phyloP scores from a whole-genome alignment of 768 basidiomycete genomes.

The Scleroderma bovista region DNA sequence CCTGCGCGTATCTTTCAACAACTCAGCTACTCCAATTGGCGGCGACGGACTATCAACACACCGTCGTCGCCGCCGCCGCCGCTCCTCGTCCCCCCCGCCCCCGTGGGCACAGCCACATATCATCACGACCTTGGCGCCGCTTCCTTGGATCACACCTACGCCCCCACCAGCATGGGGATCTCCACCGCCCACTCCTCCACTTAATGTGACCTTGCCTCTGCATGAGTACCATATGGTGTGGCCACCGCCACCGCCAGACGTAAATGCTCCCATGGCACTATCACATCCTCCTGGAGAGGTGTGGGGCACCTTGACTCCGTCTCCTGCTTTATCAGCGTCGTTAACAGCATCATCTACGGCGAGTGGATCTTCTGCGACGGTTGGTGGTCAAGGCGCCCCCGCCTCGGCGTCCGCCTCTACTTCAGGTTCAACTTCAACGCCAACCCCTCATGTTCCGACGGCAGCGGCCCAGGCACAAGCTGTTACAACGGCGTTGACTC shows the following conservation, averaged over 20 bases:
- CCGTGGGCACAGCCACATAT: constrained; percentile 23
- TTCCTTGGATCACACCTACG: constrained; percentile 43
- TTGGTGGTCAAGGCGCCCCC: no score
- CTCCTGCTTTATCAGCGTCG: neutral
- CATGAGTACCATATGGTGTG: neutral
- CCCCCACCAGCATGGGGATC: constrained; percentile 32
- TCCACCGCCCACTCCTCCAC: constrained; percentile 21
- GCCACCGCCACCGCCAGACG: neutral
- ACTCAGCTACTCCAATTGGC: constrained; percentile 18
- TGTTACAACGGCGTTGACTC: neutral
- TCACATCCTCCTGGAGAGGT: neutral
- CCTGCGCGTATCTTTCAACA: constrained; percentile 44
- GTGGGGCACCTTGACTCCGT: neutral
- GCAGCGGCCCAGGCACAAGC: neutral
- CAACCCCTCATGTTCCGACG: neutral
- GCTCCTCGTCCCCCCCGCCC: constrained; percentile 37
- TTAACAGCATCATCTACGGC: neutral
- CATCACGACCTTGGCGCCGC: constrained; percentile 29
- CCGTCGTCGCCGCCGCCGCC: constrained; percentile 27
- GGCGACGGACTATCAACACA: constrained; percentile 24
- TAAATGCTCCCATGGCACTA: neutral
- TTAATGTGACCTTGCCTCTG: neutral
- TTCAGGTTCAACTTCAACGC: neutral
- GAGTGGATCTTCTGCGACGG: neutral
- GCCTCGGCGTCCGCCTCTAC: no score